Evolutionary conservation across 208 protist genomes (phyloP), one percentile per base, ranked within the genome.

Genomic region (Leishmania tarentolae): DNA sequence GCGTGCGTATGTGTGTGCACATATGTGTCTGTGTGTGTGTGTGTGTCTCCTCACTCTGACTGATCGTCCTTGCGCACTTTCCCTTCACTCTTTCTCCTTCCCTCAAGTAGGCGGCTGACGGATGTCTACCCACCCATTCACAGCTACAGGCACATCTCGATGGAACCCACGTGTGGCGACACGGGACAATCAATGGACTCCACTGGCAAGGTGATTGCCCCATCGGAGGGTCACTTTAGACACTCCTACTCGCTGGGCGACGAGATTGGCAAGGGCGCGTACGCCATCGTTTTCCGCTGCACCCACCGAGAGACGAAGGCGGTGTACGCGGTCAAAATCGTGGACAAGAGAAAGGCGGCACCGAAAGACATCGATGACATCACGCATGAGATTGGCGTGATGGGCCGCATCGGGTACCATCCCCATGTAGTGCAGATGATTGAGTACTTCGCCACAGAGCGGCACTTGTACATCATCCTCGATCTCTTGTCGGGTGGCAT

Each of bases 401-500:
- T 97, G 92, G 75, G 87, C 24, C 28, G 66, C 53, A 87, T 97
- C 57, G 91, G 92, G 65, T 89, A 93, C 81, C 91, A 95, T 83
- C 89, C 89, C 0, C 78, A 95, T 82, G 89, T 95, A 40, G 90
- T 94, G 76, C 91, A 90, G 80, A 88, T 99, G 72, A 99, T 99
- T 85, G 95, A 99, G 83, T 99, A 98, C 40, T 94, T 98, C 46
- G 90, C 98, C 74, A 93, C 89, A 17, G 83, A 83, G 53, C 90
- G 87, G 11, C 93, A 97, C 68, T 83, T 96, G 19, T 94, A 95
- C 74, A 98, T 99, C 83, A 94, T 99, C 19, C 96, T 99, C 69
- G 99, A 99, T 89, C 92, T 99, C 61, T 92, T 99, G 21, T 94
- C 98, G 76, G 98, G 98, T 28, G 98, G 99, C 6, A 99, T 99